Base-by-base conservation (phyloP, 1,284 basidiomycete genomes). In the Somion occarium region DNA sequence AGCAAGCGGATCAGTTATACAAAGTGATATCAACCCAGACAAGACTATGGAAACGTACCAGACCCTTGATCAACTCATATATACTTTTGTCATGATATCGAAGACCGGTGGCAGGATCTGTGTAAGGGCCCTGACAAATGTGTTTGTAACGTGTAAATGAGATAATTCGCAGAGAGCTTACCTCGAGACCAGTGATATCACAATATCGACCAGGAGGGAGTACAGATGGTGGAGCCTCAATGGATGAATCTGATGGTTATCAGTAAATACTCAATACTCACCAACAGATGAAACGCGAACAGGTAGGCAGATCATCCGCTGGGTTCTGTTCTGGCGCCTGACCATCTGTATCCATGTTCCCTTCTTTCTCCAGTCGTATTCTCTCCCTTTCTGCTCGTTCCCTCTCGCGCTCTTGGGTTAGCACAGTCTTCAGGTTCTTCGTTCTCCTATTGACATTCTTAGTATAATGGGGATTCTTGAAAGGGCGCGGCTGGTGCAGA, bases 71-170 rank as follows among this genome's bases (percentile, higher is more conserved):
- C 38, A 91, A 72, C 50, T 91, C 87, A 64, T 92, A 93, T 3
- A 93, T 81, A 57, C 85, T 89, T 68, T 88, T 91, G 70, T 92
- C 88, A 58, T 93, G 88, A 64, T 90, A 93, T 3, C 91, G 77
- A 18, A 94, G 71, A 0, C 85, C 81, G 0, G 90, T 91, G 2
- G 83, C 80, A 4, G 91, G 91, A 60, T 93, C 90, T 0, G 89
- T 93, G 60, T 93, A 93, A 2, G 85, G 88, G 1, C 87, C 90
- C 87, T 90, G 49, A 4, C 27, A 18, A 42, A 30, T 18, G 34
- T n/a, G n/a, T n/a, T n/a, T n/a, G n/a, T n/a, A n/a, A n/a, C n/a
- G n/a, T n/a, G n/a, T n/a, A n/a, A n/a, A n/a, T n/a, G n/a, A n/a
- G n/a, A 38, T 24, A 24, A 19, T 20, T 43, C 5, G 30, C 15